phyloP scores from a whole-genome alignment of 345 rosid genomes.

The Stellera chamaejasme region DNA sequence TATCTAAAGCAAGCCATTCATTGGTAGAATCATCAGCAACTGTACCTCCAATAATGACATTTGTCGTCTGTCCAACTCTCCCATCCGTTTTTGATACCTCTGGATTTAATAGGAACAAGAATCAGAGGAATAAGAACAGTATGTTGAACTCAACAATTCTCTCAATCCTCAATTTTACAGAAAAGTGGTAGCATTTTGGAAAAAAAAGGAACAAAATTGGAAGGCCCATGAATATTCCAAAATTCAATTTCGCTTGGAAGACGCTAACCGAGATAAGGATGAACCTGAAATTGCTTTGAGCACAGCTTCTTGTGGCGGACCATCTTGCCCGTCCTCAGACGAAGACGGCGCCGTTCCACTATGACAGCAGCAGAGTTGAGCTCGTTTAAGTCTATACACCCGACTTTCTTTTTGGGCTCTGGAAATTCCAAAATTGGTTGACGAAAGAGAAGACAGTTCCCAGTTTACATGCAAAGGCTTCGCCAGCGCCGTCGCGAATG shows the following conservation, averaged over 20 bases:
- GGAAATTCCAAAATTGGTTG: slow-evolving; percentile 19
- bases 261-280: background rate
- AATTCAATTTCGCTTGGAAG: background rate
- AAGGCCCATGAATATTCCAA: background rate
- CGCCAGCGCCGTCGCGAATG: slow-evolving; percentile 47
- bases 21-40: slow-evolving; percentile 80
- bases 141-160: background rate
- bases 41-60: slow-evolving; percentile 89
- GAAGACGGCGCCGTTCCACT: slow-evolving; percentile 10
- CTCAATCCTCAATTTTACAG: background rate
- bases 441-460: slow-evolving; percentile 20
- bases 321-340: slow-evolving; percentile 35
- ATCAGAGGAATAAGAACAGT: background rate
- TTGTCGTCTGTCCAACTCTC: slow-evolving; percentile 91
- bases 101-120: slow-evolving; percentile 18
- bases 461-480: slow-evolving; percentile 27
- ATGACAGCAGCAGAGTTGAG: slow-evolving; percentile 32
- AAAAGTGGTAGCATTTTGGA: background rate
- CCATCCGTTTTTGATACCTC: slow-evolving; percentile 95
- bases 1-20: slow-evolving; percentile 91
- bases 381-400: slow-evolving; percentile 15
- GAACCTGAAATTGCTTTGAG: slow-evolving; percentile 93
- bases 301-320: slow-evolving; percentile 89
- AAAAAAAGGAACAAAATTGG: background rate
- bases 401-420: slow-evolving; percentile 16